Evolutionary conservation across 1,139 yeast species (phyloP), one percentile per base, ranked within the genome.

Genomic region (Scheffersomyces segobiensis): DNA sequence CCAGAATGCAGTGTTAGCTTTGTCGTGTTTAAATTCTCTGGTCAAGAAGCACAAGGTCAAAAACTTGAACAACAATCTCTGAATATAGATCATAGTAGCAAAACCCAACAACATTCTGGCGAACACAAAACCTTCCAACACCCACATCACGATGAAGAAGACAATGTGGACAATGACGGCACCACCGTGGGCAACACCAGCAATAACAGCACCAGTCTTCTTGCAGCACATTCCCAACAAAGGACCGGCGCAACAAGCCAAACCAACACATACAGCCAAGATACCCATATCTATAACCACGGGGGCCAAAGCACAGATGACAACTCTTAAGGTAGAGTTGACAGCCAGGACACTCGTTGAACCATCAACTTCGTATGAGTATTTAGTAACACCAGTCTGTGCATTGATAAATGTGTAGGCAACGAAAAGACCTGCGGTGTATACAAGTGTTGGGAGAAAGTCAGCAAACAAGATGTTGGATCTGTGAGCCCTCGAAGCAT

Each of bases 1-100:
- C 99, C 99, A 95, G 95, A 96, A 95, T 39, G 99, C 98, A 68
- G 97, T 89, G 80, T 95, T 95, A 52, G 99, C 85, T 74, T 90
- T 93, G 77, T 96, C 99, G 70, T 92, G 93, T 87, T 93, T 95
- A 83, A 93, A 93, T 80, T 95, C 99, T 82, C 99, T 89, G 56
- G 99, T 93, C 74, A 95, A 84, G 78, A 88, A 80, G 65, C 86
- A 77, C 58, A 89, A 79, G 20, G 97, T 91, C 82, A 95, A 81
- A 69, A 91, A 76, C 82, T 95, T 93, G 85, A 95, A 91, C 65
- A 95, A 77, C 58, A 89, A 78, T 81, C 99, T 88, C 83, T 96
- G 97, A 69, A 91, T 80, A 78, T 93, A 91, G 65, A 93, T 83
- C 85, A 89, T 87, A 52, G 97, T 87, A 63, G 88, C 83, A 67